phyloP scores from a whole-genome alignment of 768 basidiomycete species.

The Plicaturopsis crispa region DNA sequence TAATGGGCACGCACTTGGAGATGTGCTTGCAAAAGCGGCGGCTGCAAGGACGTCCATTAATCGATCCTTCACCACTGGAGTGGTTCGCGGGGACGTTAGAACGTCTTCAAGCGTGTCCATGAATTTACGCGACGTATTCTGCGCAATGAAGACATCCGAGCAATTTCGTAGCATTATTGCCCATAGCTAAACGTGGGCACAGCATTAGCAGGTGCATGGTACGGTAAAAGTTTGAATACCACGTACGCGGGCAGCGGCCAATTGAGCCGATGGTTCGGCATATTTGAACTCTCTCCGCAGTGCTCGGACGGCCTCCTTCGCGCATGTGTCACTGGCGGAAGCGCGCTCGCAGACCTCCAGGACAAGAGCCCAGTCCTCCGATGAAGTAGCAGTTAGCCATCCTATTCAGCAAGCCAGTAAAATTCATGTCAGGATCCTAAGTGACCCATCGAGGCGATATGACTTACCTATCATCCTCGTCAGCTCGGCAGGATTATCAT shows the following conservation, averaged over 20 bases:
- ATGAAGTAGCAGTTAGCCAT: slow-evolving; percentile 67
- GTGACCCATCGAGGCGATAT: background rate
- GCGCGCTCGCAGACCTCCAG: slow-evolving; percentile 84
- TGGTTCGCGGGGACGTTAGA: slow-evolving; percentile 50
- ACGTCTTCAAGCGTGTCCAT: slow-evolving; percentile 74
- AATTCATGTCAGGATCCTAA: background rate
- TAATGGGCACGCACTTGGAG: no score
- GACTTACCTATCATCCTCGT: slow-evolving; percentile 64
- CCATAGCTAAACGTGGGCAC: slow-evolving; percentile 54
- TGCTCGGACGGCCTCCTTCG: slow-evolving; percentile 80
- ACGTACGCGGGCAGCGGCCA: slow-evolving; percentile 69
- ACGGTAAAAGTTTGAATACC: background rate
- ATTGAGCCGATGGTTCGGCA: slow-evolving; percentile 67
- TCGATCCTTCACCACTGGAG: slow-evolving; percentile 76
- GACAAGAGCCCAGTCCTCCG: slow-evolving; percentile 78
- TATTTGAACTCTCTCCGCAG: slow-evolving; percentile 81
- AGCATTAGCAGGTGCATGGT: background rate
- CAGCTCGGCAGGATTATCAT: slow-evolving; percentile 43
- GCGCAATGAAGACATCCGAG: slow-evolving; percentile 59
- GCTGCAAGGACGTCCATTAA: slow-evolving; percentile 77
- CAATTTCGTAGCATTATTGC: slow-evolving; percentile 85
- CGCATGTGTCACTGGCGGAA: slow-evolving; percentile 59
- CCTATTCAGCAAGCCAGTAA: slow-evolving; percentile 30
- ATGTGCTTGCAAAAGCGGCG: slow-evolving; percentile 66
- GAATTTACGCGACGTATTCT: slow-evolving; percentile 71